phyloP scores from a whole-genome alignment of 176 grass and related monocot genomes.

The Triticum monococcum region DNA sequence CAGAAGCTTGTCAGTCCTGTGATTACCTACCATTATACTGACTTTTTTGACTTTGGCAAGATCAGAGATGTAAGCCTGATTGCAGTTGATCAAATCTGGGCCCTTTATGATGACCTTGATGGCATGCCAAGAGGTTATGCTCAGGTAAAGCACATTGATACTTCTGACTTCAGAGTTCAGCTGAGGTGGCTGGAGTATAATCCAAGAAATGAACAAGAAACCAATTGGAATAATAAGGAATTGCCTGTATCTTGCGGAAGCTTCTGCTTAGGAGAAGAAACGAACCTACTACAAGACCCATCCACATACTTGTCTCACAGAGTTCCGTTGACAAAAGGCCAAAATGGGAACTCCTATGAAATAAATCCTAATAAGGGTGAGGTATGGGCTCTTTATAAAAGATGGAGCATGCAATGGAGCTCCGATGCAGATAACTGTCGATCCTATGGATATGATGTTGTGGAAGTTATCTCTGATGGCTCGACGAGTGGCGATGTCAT shows the following conservation, averaged over 20 bases:
- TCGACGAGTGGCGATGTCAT: constrained; percentile 35
- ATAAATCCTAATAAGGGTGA: constrained; percentile 80
- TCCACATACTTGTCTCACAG: constrained; percentile 68
- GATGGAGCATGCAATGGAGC: constrained; percentile 74
- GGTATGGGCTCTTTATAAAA: constrained; percentile 87
- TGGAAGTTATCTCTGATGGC: constrained; percentile 64
- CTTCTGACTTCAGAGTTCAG: constrained; percentile 49
- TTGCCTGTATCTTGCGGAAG: constrained; percentile 78
- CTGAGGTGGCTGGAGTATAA: constrained; percentile 65
- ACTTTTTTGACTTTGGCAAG: constrained; percentile 82
- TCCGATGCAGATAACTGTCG: constrained; percentile 63
- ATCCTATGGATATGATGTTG: constrained; percentile 65
- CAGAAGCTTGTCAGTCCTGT: neutral
- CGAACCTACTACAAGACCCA: constrained; percentile 40
- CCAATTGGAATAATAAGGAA: constrained; percentile 57
- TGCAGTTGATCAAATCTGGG: constrained; percentile 74
- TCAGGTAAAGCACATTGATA: constrained; percentile 49
- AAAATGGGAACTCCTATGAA: constrained; percentile 55
- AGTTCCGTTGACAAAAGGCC: constrained; percentile 52
- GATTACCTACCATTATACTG: constrained; percentile 33
- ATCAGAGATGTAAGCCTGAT: constrained; percentile 48
- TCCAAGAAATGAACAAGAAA: constrained; percentile 39
- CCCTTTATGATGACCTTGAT: constrained; percentile 80
- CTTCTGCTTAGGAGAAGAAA: constrained; percentile 45
- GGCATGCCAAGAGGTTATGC: constrained; percentile 93